Evolutionary conservation across 2,329 filamentous ascomycete species (phyloP).

Genomic region (Aureobasidium pullulans): DNA sequence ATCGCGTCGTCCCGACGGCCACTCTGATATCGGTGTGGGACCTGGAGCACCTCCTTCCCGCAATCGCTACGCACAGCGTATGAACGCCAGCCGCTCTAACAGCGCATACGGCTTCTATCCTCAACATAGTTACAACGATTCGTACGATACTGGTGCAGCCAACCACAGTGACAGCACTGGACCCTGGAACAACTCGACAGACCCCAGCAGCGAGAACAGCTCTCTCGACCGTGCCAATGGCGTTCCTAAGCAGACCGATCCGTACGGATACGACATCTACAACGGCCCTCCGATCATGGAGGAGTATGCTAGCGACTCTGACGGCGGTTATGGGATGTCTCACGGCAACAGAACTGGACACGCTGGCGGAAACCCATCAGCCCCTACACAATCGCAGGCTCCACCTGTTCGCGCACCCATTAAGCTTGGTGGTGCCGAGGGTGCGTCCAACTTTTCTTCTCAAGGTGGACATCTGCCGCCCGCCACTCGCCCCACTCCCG

Average conservation of each 20-base stretch:
- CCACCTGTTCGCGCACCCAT: slow-evolving; percentile 17
- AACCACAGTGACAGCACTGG: slow-evolving; percentile 65
- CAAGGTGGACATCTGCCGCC: slow-evolving; percentile 19
- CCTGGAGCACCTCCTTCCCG: slow-evolving; percentile 29
- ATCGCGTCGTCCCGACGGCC: slow-evolving; percentile 31
- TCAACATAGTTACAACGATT: slow-evolving; percentile 64
- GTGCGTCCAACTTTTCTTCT: slow-evolving; percentile 11
- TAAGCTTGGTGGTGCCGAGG: slow-evolving; percentile 16
- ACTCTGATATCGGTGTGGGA: slow-evolving; percentile 25
- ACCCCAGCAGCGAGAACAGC: slow-evolving; percentile 90
- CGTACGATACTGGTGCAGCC: slow-evolving; percentile 68
- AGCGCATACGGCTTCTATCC: slow-evolving; percentile 34
- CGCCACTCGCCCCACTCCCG: slow-evolving; percentile 19
- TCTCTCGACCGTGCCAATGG: slow-evolving; percentile 67
- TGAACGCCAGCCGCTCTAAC: slow-evolving; percentile 34
- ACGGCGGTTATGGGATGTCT: slow-evolving; percentile 16
- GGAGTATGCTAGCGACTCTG: slow-evolving; percentile 27
- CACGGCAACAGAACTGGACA: background rate
- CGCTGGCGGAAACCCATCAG: slow-evolving; percentile 1
- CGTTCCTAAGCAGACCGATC: slow-evolving; percentile 7
- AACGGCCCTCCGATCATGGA: slow-evolving; percentile 29
- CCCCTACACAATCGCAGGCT: slow-evolving; percentile 2
- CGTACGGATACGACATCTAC: slow-evolving; percentile 31
- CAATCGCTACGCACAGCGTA: slow-evolving; percentile 33
- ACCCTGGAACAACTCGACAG: slow-evolving; percentile 71